These are phyloP conservation scores for Astrothelium subdiscretum DNA, from an alignment of 495 filamentous ascomycete species.

Conservation along the genomic window DNA sequence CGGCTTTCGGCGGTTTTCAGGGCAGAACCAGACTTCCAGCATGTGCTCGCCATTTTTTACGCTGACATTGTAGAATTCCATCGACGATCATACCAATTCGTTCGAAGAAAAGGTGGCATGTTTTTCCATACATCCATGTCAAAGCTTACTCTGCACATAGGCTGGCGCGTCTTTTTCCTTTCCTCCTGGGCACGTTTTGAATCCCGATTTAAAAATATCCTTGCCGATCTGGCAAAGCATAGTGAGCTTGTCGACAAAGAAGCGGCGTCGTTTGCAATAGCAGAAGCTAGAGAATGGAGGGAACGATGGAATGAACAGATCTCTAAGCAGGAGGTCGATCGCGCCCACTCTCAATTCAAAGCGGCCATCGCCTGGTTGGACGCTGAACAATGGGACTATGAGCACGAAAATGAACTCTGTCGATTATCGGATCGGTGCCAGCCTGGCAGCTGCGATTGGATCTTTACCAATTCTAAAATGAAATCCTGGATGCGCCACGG, in stretches of 20 bases:
- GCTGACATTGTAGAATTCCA: constrained; percentile 14
- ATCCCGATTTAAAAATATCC: constrained; percentile 7
- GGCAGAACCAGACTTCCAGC: constrained; percentile 9
- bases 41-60: constrained; percentile 9
- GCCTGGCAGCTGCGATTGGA: constrained; percentile 5
- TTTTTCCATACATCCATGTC: not conserved
- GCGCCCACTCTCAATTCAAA: not conserved
- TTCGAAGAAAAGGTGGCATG: constrained; percentile 7
- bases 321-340: constrained; percentile 1
- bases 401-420: constrained; percentile 5
- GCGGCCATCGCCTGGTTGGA: constrained; percentile 8
- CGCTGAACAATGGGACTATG: not conserved
- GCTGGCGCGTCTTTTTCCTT: constrained; percentile 9
- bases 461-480: not conserved
- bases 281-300: constrained; percentile 6
- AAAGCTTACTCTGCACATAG: not conserved
- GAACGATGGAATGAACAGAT: constrained; percentile 5
- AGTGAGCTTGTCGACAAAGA: constrained; percentile 8
- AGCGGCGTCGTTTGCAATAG: constrained; percentile 6
- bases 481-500: constrained; percentile 5
- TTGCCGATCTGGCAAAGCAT: constrained; percentile 6
- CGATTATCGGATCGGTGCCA: constrained; percentile 2
- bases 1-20: constrained; percentile 5
- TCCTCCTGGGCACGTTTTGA: constrained; percentile 6
- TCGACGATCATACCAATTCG: constrained; percentile 10